Percentiles rank a stretch among this genome's conserved stretches.
phyloP scores from a whole-genome alignment of 208 protist genomes.

The Porcisia hertigi region DNA sequence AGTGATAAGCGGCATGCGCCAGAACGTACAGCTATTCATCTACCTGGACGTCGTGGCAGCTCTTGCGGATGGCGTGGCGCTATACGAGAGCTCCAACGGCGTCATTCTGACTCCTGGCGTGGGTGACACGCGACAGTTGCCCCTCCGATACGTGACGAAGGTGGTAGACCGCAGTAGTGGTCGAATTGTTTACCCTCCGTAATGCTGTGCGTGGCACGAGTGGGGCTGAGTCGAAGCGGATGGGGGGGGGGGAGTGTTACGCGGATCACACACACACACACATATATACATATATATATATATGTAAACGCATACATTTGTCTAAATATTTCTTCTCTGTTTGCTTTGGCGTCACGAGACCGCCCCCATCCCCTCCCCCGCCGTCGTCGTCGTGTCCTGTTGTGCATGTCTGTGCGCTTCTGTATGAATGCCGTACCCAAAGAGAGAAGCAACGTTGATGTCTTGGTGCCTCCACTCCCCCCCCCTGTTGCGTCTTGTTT shows the following conservation, averaged over 20 bases:
- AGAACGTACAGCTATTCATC: conserved; percentile 59
- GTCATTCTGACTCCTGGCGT: conserved; percentile 88
- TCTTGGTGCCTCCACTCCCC: too few species aligned
- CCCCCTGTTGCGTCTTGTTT: too few species aligned
- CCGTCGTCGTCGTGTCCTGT: too few species aligned
- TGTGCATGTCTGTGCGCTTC: too few species aligned
- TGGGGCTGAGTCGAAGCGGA: neutral
- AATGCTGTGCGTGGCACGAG: neutral
- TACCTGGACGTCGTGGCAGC: conserved; percentile 71
- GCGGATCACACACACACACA: neutral
- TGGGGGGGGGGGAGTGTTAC: neutral
- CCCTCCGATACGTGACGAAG: conserved; percentile 70
- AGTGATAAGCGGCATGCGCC: conserved; percentile 91
- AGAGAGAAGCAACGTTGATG: too few species aligned
- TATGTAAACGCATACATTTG: too few species aligned
- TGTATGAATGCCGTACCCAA: too few species aligned
- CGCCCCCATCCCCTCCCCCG: too few species aligned
- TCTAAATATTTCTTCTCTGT: too few species aligned
- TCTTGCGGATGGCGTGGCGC: conserved; percentile 64
- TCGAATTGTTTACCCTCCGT: conserved; percentile 21
- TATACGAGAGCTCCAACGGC: conserved; percentile 83
- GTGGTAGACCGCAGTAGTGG: conserved; percentile 53
- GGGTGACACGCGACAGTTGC: conserved; percentile 51
- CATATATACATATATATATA: too few species aligned
- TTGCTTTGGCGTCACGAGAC: too few species aligned